A percentile compares a stretch with the other conserved stretches of the same genome.
These are phyloP conservation scores for Suaeda aralocaspica DNA, from an alignment of 148 eudicot species.

Conservation along the genomic window DNA sequence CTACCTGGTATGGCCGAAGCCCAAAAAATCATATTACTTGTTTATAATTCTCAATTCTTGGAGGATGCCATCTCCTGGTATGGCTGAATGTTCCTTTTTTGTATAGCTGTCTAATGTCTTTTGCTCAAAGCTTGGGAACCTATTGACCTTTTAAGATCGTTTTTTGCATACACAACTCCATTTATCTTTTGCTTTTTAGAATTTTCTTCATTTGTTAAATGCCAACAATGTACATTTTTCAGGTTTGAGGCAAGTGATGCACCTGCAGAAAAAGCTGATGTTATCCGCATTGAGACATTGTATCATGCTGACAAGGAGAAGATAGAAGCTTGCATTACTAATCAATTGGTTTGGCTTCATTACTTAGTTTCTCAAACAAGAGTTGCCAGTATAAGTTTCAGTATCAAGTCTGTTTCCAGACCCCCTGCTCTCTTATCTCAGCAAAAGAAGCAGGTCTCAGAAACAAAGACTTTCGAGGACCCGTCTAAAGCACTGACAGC, in stretches of 20 bases:
- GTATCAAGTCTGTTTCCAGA: slow-evolving; percentile 24
- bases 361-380: slow-evolving; percentile 45
- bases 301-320: slow-evolving; percentile 75
- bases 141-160: background rate
- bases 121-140: too few species aligned
- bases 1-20: too few species aligned
- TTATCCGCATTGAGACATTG: slow-evolving; percentile 68
- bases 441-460: slow-evolving; percentile 15
- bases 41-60: too few species aligned
- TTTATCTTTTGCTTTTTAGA: too few species aligned
- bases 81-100: background rate
- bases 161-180: background rate
- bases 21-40: too few species aligned
- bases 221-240: slow-evolving; percentile 1
- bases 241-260: slow-evolving; percentile 60
- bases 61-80: too few species aligned
- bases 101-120: background rate
- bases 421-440: slow-evolving; percentile 21
- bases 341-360: slow-evolving; percentile 76
- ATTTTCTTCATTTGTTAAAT: background rate
- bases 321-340: slow-evolving; percentile 67
- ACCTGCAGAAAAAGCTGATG: slow-evolving; percentile 42
- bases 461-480: background rate
- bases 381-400: slow-evolving; percentile 22
- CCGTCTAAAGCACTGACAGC: slow-evolving; percentile 17